Conservation (phyloP, 2,329 filamentous ascomycete species). For the Phyllosticta paracitricarpa region DNA sequence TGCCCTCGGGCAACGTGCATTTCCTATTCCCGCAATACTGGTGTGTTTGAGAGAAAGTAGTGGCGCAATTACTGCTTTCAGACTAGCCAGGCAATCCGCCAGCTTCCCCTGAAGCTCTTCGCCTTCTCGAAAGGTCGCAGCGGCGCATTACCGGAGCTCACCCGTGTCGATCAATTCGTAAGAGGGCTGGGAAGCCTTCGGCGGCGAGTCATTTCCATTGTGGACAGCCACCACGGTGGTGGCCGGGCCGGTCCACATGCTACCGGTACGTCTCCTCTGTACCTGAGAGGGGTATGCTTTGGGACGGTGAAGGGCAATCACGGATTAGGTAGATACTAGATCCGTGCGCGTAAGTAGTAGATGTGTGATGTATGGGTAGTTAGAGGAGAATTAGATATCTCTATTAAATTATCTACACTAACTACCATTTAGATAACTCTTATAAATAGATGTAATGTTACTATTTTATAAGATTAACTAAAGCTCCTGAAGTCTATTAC, state of each 20-base stretch:
- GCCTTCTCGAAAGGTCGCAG: background rate
- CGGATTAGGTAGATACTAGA: too few species aligned
- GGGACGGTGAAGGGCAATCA: too few species aligned
- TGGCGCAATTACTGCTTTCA: background rate
- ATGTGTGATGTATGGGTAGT: too few species aligned
- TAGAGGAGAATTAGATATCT: too few species aligned
- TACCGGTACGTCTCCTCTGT: background rate
- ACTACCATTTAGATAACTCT: too few species aligned
- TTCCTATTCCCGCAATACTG: background rate
- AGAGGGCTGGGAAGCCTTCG: background rate
- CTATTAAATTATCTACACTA: too few species aligned
- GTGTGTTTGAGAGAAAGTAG: background rate
- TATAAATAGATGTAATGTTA: too few species aligned
- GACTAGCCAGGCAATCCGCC: background rate
- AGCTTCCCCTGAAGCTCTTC: background rate
- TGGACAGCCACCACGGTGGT: background rate
- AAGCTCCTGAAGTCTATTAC: too few species aligned
- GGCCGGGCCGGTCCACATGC: background rate
- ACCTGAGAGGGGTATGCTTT: background rate
- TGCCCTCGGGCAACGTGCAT: background rate
- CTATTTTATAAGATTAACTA: too few species aligned
- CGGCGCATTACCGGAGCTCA: background rate
- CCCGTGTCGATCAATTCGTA: background rate
- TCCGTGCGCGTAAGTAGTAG: too few species aligned
- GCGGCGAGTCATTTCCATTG: background rate